phyloP scores from a whole-genome alignment of 2,329 filamentous ascomycete species.

The Microsporum canis region DNA sequence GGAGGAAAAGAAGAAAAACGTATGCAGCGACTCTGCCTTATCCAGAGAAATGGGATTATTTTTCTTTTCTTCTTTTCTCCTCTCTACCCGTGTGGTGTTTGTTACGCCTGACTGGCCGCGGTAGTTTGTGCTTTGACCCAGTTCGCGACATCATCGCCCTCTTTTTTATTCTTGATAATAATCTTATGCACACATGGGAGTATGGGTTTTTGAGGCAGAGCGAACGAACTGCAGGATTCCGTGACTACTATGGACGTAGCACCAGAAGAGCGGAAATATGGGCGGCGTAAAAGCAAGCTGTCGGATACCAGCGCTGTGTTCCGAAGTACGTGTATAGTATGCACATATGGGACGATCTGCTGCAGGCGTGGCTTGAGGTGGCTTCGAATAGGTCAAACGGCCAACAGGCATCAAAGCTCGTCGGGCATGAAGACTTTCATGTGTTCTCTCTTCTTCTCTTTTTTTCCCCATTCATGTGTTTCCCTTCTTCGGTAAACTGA shows the following conservation, averaged over 20 bases:
- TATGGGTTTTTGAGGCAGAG: too few relatives aligned
- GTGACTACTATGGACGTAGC: not conserved
- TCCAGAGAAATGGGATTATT: not conserved
- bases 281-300: not conserved
- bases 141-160: too few relatives aligned
- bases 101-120: not conserved
- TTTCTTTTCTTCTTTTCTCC: not conserved
- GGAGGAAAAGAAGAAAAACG: not conserved
- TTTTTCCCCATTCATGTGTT: not conserved
- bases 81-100: not conserved
- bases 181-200: too few relatives aligned
- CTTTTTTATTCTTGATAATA: too few relatives aligned
- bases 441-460: not conserved
- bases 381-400: not conserved
- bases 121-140: not conserved
- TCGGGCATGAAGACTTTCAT: not conserved
- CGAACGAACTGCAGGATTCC: not conserved
- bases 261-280: not conserved
- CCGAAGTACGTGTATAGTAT: not conserved
- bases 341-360: not conserved
- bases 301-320: not conserved
- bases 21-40: not conserved
- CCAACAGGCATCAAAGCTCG: not conserved
- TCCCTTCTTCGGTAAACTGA: not conserved
- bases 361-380: not conserved